These are phyloP conservation scores for Penicillium alfredii DNA, from an alignment of 495 filamentous ascomycete genomes.

Conservation along the genomic window DNA sequence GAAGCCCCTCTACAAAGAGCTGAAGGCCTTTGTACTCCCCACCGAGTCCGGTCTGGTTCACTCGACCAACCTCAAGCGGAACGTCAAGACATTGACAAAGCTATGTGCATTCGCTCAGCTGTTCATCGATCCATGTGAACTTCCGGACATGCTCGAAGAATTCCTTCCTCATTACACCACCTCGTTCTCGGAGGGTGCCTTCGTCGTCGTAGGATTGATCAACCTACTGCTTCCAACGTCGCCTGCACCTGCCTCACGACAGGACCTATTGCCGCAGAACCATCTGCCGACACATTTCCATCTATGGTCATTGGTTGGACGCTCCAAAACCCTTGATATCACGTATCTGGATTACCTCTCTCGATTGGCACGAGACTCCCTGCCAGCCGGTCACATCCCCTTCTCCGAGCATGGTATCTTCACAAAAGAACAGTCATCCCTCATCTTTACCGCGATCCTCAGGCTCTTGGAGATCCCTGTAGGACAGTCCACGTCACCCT, in stretches of 20 bases:
- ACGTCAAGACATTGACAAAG: conserved; percentile 71
- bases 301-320: conserved; percentile 87
- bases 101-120: conserved; percentile 82
- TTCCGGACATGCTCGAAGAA: conserved; percentile 86
- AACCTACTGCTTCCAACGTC: conserved; percentile 84
- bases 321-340: conserved; percentile 82
- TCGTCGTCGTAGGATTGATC: conserved; percentile 76
- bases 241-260: conserved; percentile 63
- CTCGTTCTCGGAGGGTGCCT: conserved; percentile 82
- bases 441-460: conserved; percentile 88
- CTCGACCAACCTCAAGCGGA: conserved; percentile 59
- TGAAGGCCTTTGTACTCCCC: conserved; percentile 84
- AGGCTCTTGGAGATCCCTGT: conserved; percentile 93
- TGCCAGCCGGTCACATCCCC: conserved; percentile 65
- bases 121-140: conserved; percentile 85
- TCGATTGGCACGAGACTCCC: conserved; percentile 73
- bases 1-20: conserved; percentile 83
- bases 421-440: conserved; percentile 82
- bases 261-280: conserved; percentile 70
- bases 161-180: conserved; percentile 93
- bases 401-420: conserved; percentile 89
- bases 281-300: conserved; percentile 92
- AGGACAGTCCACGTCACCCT: conserved; percentile 90
- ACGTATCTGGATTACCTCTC: conserved; percentile 87
- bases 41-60: conserved; percentile 64